Percentiles rank a stretch among this genome's conserved stretches.
phyloP scores from a whole-genome alignment of 1,284 basidiomycete genomes.

The Earliella scabrosa region DNA sequence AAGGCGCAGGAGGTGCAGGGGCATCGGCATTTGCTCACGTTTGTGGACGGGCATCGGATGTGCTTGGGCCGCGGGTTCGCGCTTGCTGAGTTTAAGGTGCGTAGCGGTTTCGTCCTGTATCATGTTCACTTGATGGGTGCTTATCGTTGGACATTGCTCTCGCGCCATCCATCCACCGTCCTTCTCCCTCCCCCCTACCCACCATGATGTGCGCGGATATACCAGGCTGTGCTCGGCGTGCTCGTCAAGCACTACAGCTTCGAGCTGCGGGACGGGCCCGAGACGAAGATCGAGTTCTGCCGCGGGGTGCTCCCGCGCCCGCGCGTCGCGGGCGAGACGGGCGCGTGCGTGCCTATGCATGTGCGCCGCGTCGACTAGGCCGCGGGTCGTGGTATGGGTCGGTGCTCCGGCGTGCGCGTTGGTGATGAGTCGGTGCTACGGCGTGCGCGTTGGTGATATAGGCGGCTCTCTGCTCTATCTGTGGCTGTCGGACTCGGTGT shows the following conservation, averaged over 20 bases:
- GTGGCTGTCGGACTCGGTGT: too few species aligned
- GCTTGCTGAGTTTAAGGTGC: constrained; percentile 52
- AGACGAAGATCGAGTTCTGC: constrained; percentile 41
- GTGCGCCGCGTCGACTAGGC: constrained; percentile 35
- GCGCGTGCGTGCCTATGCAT: constrained; percentile 45
- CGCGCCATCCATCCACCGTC: too few species aligned
- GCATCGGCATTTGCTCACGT: constrained; percentile 44
- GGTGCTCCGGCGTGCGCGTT: too few species aligned
- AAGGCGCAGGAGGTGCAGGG: constrained; percentile 43
- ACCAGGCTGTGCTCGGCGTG: constrained; percentile 50
- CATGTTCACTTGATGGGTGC: neutral
- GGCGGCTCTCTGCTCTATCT: too few species aligned
- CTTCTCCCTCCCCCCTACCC: neutral
- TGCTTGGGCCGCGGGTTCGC: constrained; percentile 49
- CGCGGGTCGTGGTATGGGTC: neutral
- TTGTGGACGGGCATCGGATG: constrained; percentile 43
- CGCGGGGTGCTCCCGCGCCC: constrained; percentile 46
- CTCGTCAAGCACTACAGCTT: constrained; percentile 50
- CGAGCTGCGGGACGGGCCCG: constrained; percentile 44
- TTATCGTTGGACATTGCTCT: too few species aligned
- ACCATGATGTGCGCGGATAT: too few species aligned
- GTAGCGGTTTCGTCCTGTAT: neutral
- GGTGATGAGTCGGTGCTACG: neutral
- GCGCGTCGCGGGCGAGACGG: constrained; percentile 45
- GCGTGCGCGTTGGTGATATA: too few species aligned